These are phyloP conservation scores for Fusarium scirpi DNA, from an alignment of 2,329 filamentous ascomycete species.

Conservation along the genomic window DNA sequence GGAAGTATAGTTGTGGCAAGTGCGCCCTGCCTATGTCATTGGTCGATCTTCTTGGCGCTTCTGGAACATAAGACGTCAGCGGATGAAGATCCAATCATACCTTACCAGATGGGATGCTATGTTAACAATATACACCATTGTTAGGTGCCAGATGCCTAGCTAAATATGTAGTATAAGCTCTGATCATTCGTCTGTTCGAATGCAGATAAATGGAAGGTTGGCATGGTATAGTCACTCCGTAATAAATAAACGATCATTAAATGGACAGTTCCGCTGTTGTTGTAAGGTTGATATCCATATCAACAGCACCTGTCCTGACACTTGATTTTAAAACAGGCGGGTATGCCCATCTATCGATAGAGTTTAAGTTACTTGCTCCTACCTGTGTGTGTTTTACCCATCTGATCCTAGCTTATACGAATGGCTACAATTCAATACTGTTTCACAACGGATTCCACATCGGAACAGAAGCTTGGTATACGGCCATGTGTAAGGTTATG, in stretches of 20 bases:
- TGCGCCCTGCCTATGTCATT: slow-evolving; percentile 30
- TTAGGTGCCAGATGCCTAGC: not conserved
- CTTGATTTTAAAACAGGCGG: not conserved
- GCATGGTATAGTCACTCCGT: not conserved
- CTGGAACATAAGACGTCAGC: slow-evolving; percentile 17
- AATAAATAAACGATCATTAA: too few species aligned
- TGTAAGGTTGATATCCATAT: not conserved
- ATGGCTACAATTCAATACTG: not conserved
- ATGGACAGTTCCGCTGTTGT: not conserved
- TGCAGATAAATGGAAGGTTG: not conserved
- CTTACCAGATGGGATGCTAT: not conserved
- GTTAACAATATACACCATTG: not conserved
- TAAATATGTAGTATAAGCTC: not conserved
- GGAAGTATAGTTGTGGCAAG: not conserved
- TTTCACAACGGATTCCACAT: not conserved
- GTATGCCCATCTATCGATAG: not conserved
- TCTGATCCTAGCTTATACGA: not conserved
- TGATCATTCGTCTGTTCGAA: not conserved
- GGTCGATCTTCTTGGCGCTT: slow-evolving; percentile 7
- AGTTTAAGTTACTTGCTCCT: not conserved
- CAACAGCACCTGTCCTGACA: not conserved
- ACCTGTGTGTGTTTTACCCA: not conserved
- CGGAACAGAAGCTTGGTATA: not conserved
- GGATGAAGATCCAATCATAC: not conserved
- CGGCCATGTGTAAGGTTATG: not conserved